These are phyloP conservation scores for Phylloboletellus chloephorus DNA, from an alignment of 1,284 basidiomycete species.

Conservation along the genomic window DNA sequence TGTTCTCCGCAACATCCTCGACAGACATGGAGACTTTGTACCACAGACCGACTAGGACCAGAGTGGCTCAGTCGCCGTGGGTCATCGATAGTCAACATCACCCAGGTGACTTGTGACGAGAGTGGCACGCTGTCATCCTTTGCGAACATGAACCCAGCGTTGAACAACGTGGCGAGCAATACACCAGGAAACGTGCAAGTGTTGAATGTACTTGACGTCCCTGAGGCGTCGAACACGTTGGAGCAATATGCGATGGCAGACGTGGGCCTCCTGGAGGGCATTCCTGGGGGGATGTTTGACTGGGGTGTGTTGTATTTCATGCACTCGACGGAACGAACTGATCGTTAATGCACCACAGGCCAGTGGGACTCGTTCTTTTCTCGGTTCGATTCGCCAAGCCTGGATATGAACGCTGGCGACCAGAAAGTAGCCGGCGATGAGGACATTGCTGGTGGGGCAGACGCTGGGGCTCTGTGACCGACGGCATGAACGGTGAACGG, in stretches of 20 bases:
- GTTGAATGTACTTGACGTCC: conserved; percentile 65
- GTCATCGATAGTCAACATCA: conserved; percentile 49
- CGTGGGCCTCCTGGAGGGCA: conserved; percentile 67
- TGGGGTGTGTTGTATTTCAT: conserved; percentile 55
- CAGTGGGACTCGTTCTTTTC: conserved; percentile 77
- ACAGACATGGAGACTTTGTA: conserved; percentile 26
- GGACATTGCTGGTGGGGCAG: not conserved
- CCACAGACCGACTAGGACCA: conserved; percentile 22
- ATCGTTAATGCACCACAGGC: conserved; percentile 36
- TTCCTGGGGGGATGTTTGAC: conserved; percentile 84
- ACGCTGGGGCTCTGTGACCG: not conserved
- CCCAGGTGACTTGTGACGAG: conserved; percentile 37
- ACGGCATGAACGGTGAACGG: not conserved
- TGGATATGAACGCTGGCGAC: conserved; percentile 1
- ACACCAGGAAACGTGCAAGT: conserved; percentile 59
- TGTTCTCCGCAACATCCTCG: conserved; percentile 16
- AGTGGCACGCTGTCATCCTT: conserved; percentile 15
- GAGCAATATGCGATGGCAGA: conserved; percentile 66
- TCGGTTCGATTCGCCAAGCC: conserved; percentile 31
- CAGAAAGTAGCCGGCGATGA: conserved; percentile 4
- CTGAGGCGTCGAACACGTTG: conserved; percentile 48
- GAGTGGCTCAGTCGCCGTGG: conserved; percentile 15
- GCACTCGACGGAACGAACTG: conserved; percentile 3
- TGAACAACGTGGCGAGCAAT: conserved; percentile 40
- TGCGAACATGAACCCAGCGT: conserved; percentile 61